phyloP scores from a whole-genome alignment of 176 grass and related monocot species.

The Chloris gayana region DNA sequence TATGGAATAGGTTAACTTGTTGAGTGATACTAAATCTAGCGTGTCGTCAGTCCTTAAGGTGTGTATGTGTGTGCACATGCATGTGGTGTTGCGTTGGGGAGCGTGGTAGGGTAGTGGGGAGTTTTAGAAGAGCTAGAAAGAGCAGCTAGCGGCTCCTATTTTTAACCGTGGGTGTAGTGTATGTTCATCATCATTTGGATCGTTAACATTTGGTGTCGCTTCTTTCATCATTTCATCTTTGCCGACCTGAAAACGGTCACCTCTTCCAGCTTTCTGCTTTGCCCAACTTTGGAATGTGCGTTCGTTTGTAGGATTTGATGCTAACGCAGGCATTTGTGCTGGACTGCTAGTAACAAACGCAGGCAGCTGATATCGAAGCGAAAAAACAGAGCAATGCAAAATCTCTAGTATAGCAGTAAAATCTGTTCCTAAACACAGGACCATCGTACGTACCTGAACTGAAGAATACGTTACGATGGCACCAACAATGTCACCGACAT shows the following conservation, averaged over 20 bases:
- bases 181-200: not conserved
- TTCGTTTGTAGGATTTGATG: not conserved
- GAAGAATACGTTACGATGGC: not conserved
- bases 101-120: slow-evolving; percentile 26
- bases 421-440: fast-evolving
- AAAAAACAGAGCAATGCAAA: not conserved
- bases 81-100: slow-evolving; percentile 48
- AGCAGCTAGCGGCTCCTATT: slow-evolving; percentile 22
- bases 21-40: slow-evolving; percentile 34
- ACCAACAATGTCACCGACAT: not conserved
- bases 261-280: not conserved
- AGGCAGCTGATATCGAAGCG: not conserved
- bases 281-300: not conserved
- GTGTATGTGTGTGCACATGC: slow-evolving; percentile 34
- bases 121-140: slow-evolving; percentile 36
- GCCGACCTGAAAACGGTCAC: slow-evolving; percentile 16
- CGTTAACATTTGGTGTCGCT: not conserved
- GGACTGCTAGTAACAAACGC: not conserved
- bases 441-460: not conserved
- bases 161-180: not conserved
- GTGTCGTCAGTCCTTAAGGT: slow-evolving; percentile 31
- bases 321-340: no score
- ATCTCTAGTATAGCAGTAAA: not conserved
- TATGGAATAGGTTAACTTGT: slow-evolving; percentile 38
- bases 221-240: slow-evolving; percentile 40